Evolutionary conservation across 495 filamentous ascomycete species (phyloP).

Genomic region (Stereocaulon alpinum): DNA sequence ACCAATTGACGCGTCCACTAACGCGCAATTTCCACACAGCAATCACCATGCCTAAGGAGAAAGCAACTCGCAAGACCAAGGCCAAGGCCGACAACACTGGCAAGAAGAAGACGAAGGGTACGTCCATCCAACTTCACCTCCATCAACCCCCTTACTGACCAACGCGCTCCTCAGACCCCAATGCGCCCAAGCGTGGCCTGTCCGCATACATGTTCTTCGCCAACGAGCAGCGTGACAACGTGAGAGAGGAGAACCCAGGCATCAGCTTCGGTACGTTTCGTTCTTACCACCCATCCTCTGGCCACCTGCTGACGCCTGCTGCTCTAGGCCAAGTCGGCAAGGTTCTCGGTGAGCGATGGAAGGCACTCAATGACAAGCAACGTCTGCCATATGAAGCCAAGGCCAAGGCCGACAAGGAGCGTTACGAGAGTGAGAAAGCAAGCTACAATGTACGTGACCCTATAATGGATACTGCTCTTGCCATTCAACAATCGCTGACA

Average conservation of each 20-base stretch:
- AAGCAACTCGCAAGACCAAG: constrained; percentile 50
- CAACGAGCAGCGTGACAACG: constrained; percentile 96
- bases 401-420: constrained; percentile 93
- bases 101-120: constrained; percentile 79
- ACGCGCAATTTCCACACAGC: constrained; percentile 15
- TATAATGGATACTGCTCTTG: not conserved
- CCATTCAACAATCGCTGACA: constrained; percentile 19
- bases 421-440: constrained; percentile 95
- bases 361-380: constrained; percentile 81
- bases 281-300: not conserved
- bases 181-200: constrained; percentile 96
- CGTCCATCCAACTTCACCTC: constrained; percentile 9
- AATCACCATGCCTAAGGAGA: constrained; percentile 67
- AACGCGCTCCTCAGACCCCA: constrained; percentile 58
- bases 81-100: constrained; percentile 31
- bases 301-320: constrained; percentile 14
- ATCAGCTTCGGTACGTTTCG: constrained; percentile 77
- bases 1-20: constrained; percentile 14
- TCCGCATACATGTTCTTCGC: constrained; percentile 99
- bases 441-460: constrained; percentile 64
- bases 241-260: constrained; percentile 95
- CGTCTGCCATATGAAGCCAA: constrained; percentile 90
- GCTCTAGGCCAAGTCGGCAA: constrained; percentile 86
- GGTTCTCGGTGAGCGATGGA: constrained; percentile 95
- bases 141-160: constrained; percentile 8